Base-by-base conservation (phyloP, 106 monocot species). In the Acanthochlamys bracteata region DNA sequence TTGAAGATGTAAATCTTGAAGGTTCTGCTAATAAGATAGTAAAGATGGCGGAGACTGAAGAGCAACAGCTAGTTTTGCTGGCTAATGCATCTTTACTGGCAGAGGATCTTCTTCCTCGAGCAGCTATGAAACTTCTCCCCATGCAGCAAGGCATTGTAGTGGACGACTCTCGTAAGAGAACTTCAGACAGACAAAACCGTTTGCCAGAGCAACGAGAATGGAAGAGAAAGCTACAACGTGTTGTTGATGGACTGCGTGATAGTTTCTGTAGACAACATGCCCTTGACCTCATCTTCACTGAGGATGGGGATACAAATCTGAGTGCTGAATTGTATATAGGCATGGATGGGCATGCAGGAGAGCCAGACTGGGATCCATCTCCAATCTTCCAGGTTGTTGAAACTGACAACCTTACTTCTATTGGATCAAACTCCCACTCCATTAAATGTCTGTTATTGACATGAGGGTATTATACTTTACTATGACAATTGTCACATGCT, bases 251-350 rank as follows among this genome's bases (percentile, higher is more conserved):
- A 27, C 67, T 91, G 49, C 75, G 80, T 53, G 88, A 84, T 73
- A 80, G 71, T 70, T 96, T 96, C 60, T 96, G 95, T 64, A 74
- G 84, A 68, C 90, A 91, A 60, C 90, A 96, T 78, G 90, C 90
- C 53, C 84, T 96, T 66, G 95, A 90, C 54, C 87, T 96, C 54
- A 96, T 96, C n/a, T 96, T 90, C 54, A 91, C 87, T 21, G 95
- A 90, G 66, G 90, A 96, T 65, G 80, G 90, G 63, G 87, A 96
- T 24, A 80, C 70, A 59, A 64, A 80, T 77, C 65, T 96, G 26
- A 87, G 78, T 76, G 82, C 95, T 56, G 82, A 87, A 22, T 84
- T 90, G 86, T 96, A 96, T 62, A 65, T 96, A 53, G 77, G 61
- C 55, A 79, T 90, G 75, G 95, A 90, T 79, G 75, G 55, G 25